Evolutionary conservation across 108 stramenopile species (phyloP).

Genomic region (Fragilaria radians): DNA sequence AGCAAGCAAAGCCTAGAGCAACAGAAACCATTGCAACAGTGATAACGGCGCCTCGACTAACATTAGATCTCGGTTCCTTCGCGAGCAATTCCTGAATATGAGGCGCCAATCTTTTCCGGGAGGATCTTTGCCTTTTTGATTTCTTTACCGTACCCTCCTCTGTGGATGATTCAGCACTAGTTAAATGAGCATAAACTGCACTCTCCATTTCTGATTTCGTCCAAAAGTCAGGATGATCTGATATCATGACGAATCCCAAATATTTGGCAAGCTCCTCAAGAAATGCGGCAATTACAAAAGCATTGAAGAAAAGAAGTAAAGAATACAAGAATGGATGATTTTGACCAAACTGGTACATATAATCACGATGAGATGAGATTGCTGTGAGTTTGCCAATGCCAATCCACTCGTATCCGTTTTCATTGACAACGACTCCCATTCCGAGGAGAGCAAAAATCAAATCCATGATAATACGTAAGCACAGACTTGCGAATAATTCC

Average conservation of each 20-base stretch:
- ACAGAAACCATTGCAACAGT: slow-evolving; percentile 80
- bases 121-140: background rate
- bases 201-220: slow-evolving; percentile 42
- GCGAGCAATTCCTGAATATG: background rate
- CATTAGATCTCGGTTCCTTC: slow-evolving; percentile 2
- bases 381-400: slow-evolving; percentile 7
- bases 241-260: slow-evolving; percentile 70
- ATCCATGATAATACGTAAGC: slow-evolving; percentile 30
- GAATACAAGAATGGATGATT: slow-evolving; percentile 55
- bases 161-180: background rate
- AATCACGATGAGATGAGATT: slow-evolving; percentile 12
- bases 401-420: slow-evolving; percentile 35
- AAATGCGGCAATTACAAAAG: slow-evolving; percentile 60
- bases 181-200: slow-evolving; percentile 11
- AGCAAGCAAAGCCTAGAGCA: slow-evolving; percentile 74
- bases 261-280: slow-evolving; percentile 81
- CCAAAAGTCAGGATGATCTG: slow-evolving; percentile 78
- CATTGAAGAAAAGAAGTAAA: slow-evolving; percentile 42
- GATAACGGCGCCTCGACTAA: slow-evolving; percentile 37
- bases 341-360: slow-evolving; percentile 30
- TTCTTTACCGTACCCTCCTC: background rate
- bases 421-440: slow-evolving; percentile 32
- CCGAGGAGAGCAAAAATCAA: slow-evolving; percentile 36
- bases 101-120: background rate
- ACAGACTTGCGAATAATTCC: slow-evolving; percentile 44